Conservation (phyloP, 805 yeast genomes). For the Citeromyces matritensis region DNA sequence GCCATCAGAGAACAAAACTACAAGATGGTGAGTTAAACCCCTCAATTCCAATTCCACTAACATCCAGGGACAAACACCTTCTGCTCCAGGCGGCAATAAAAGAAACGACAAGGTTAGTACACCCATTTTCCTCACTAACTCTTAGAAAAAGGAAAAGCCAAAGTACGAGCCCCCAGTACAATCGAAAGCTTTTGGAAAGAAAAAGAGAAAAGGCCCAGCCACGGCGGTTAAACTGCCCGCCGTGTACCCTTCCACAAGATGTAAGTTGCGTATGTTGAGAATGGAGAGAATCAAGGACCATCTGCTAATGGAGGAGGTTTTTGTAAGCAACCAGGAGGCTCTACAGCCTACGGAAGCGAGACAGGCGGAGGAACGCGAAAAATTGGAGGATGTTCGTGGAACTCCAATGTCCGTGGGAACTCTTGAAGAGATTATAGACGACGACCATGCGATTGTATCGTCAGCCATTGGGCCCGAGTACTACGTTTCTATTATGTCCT, state of each 20-base stretch:
- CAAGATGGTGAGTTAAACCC: too few relatives aligned
- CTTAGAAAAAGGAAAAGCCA: slow-evolving; percentile 64
- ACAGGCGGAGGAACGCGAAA: slow-evolving; percentile 90
- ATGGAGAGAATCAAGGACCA: slow-evolving; percentile 96
- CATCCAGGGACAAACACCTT: slow-evolving; percentile 14
- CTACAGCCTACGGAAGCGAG: slow-evolving; percentile 93
- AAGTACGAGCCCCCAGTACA: slow-evolving; percentile 98
- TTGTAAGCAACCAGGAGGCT: slow-evolving; percentile 86
- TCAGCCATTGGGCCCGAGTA: slow-evolving; percentile 94
- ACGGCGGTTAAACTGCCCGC: slow-evolving; percentile 74
- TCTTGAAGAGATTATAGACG: slow-evolving; percentile 92
- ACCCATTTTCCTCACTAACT: not conserved
- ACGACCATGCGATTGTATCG: slow-evolving; percentile 97
- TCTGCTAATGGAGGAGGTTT: slow-evolving; percentile 86
- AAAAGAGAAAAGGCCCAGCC: slow-evolving; percentile 86
- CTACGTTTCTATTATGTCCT: slow-evolving; percentile 88
- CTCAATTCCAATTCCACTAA: too few relatives aligned
- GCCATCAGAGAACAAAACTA: too few relatives aligned
- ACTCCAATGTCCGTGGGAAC: slow-evolving; percentile 95
- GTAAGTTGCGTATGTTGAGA: slow-evolving; percentile 79
- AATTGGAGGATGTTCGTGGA: slow-evolving; percentile 91
- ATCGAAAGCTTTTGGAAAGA: slow-evolving; percentile 71
- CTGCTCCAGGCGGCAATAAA: slow-evolving; percentile 7
- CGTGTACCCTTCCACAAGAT: slow-evolving; percentile 85
- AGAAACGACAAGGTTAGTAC: slow-evolving; percentile 13